These are phyloP conservation scores for Pilasporangium apinafurcum DNA, from an alignment of 352 stramenopile genomes.

Conservation along the genomic window DNA sequence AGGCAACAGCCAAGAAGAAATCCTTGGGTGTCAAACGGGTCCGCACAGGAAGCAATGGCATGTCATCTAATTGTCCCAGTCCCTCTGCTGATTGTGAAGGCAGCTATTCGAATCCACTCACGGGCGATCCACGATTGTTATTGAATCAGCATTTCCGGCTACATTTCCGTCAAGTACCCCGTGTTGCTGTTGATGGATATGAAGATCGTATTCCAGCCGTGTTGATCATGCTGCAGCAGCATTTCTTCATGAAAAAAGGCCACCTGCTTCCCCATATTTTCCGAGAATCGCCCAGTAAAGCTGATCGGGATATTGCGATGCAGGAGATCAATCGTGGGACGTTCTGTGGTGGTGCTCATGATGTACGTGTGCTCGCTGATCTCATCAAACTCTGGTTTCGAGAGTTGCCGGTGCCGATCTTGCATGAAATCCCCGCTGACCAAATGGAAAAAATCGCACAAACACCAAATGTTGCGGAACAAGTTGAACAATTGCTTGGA, in stretches of 20 bases:
- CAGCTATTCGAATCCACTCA: not conserved
- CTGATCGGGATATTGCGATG: slow-evolving; percentile 81
- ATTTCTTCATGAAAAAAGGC: slow-evolving; percentile 68
- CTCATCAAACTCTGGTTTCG: slow-evolving; percentile 90
- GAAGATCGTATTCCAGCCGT: slow-evolving; percentile 77
- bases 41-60: slow-evolving; percentile 35
- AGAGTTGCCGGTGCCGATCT: slow-evolving; percentile 71
- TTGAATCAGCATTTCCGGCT: slow-evolving; percentile 86
- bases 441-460: slow-evolving; percentile 51
- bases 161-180: slow-evolving; percentile 65
- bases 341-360: slow-evolving; percentile 50
- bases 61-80: slow-evolving; percentile 9
- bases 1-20: slow-evolving; percentile 1
- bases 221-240: slow-evolving; percentile 80
- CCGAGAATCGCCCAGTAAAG: slow-evolving; percentile 80
- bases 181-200: slow-evolving; percentile 55
- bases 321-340: slow-evolving; percentile 75
- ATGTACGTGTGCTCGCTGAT: slow-evolving; percentile 83
- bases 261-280: slow-evolving; percentile 79
- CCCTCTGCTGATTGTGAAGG: slow-evolving; percentile 3
- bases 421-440: slow-evolving; percentile 70
- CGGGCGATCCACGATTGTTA: slow-evolving; percentile 30
- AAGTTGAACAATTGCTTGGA: slow-evolving; percentile 43
- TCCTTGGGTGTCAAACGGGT: slow-evolving; percentile 29
- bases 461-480: slow-evolving; percentile 22